Conservation (phyloP, 306 rosid genomes). For the Rosa rugosa region DNA sequence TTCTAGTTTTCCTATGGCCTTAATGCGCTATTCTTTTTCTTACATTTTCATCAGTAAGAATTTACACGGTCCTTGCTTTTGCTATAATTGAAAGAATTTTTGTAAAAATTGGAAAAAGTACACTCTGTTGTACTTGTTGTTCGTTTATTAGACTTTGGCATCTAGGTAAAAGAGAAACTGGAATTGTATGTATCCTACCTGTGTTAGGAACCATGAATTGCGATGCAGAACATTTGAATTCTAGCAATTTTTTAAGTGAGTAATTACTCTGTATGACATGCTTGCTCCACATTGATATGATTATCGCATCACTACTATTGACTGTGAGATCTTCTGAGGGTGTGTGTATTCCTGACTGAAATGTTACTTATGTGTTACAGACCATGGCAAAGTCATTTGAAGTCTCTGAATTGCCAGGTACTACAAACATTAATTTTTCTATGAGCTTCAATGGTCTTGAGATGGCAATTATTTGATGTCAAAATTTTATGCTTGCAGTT, state of each 20-base stretch:
- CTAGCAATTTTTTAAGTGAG: too few species aligned
- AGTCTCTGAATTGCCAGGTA: slow-evolving; percentile 94
- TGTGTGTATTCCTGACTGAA: slow-evolving; percentile 18
- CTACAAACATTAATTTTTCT: slow-evolving; percentile 20
- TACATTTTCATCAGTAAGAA: background rate
- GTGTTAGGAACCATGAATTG: background rate
- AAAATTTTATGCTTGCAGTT: slow-evolving; percentile 54
- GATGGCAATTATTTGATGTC: slow-evolving; percentile 9
- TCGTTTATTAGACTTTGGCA: background rate
- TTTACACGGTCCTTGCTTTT: background rate
- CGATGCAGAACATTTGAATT: background rate
- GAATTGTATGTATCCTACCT: background rate
- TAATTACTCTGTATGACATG: too few species aligned
- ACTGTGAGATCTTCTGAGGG: background rate
- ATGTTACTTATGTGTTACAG: slow-evolving; percentile 48
- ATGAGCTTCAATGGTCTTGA: slow-evolving; percentile 9
- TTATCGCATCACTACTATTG: too few species aligned
- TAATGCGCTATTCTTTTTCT: background rate
- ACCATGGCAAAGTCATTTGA: slow-evolving; percentile 91
- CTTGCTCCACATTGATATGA: too few species aligned
- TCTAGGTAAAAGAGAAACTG: background rate
- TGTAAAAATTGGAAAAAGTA: background rate
- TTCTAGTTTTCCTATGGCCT: background rate
- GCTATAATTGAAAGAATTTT: background rate
- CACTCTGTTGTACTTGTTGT: background rate